A percentile compares a stretch with the other conserved stretches of the same genome.
phyloP scores from a whole-genome alignment of 805 yeast genomes.

The Pichia paraexigua region DNA sequence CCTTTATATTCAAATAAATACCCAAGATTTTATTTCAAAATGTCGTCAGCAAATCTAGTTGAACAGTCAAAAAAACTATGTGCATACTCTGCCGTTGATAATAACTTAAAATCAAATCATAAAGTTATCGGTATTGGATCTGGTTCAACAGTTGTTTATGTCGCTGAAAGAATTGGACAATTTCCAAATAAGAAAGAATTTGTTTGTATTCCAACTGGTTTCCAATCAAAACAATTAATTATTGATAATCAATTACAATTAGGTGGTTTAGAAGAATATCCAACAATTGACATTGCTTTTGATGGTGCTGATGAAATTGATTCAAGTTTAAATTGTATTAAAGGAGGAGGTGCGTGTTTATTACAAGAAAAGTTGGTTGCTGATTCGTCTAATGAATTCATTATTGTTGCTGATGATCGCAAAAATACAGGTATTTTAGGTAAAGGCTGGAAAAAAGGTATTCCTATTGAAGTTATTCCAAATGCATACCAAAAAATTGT shows the following conservation, averaged over 20 bases:
- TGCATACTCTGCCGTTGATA: constrained; percentile 89
- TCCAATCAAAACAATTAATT: constrained; percentile 85
- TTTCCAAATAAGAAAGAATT: constrained; percentile 43
- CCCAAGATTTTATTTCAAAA: neutral
- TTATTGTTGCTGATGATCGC: constrained; percentile 88
- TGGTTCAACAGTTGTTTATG: constrained; percentile 96
- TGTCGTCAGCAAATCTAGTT: constrained; percentile 28
- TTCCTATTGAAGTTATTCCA: constrained; percentile 94
- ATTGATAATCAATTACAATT: constrained; percentile 69
- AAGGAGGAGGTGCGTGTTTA: constrained; percentile 98
- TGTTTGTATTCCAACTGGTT: constrained; percentile 91
- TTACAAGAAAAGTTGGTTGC: constrained; percentile 96
- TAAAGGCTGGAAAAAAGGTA: constrained; percentile 76
- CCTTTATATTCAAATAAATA: neutral
- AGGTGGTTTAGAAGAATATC: constrained; percentile 78
- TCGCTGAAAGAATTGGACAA: constrained; percentile 89
- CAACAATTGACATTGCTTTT: constrained; percentile 82
- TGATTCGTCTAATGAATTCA: constrained; percentile 61
- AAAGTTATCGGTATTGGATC: constrained; percentile 89
- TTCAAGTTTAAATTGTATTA: constrained; percentile 68
- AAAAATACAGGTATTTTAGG: constrained; percentile 75
- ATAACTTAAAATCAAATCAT: constrained; percentile 60
- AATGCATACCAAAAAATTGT: constrained; percentile 72
- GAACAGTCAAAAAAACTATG: constrained; percentile 87
- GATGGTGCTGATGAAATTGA: constrained; percentile 99